Percentiles rank a stretch among this genome's conserved stretches.
Evolutionary conservation across 2,329 filamentous ascomycete species (phyloP).

Genomic region (Alternaria hordeiaustralica): DNA sequence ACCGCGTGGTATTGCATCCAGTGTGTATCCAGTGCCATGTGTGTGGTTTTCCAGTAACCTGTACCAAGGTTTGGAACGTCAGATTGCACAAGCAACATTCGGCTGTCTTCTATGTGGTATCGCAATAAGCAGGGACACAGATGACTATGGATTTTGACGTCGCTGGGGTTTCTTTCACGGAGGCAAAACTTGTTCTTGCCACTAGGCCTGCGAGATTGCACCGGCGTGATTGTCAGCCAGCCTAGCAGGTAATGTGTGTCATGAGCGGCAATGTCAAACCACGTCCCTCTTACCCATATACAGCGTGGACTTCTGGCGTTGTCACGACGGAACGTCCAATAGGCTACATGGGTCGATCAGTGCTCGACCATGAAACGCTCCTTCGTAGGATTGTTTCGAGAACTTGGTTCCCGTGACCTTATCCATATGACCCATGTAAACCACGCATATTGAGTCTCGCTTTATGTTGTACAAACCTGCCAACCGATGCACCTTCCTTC

Average conservation of each 20-base stretch:
- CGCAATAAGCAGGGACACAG: background rate
- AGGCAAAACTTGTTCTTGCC: background rate
- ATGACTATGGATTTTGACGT: background rate
- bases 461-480: background rate
- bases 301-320: background rate
- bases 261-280: background rate
- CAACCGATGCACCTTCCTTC: slow-evolving; percentile 3
- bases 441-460: background rate
- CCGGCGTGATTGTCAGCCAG: background rate
- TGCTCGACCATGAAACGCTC: background rate
- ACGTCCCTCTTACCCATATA: background rate
- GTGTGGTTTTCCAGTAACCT: slow-evolving; percentile 17
- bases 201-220: background rate
- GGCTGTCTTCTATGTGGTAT: background rate
- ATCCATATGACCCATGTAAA: slow-evolving; percentile 6
- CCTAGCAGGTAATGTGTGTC: background rate
- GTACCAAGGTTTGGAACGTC: background rate
- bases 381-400: background rate
- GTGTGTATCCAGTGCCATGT: slow-evolving; percentile 18
- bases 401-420: background rate
- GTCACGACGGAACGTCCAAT: background rate
- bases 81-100: background rate
- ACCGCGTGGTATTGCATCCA: slow-evolving; percentile 4
- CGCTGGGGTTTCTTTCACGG: background rate
- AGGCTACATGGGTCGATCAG: background rate